phyloP scores from a whole-genome alignment of 2,329 filamentous ascomycete genomes.

The Arachnomyces sp. region DNA sequence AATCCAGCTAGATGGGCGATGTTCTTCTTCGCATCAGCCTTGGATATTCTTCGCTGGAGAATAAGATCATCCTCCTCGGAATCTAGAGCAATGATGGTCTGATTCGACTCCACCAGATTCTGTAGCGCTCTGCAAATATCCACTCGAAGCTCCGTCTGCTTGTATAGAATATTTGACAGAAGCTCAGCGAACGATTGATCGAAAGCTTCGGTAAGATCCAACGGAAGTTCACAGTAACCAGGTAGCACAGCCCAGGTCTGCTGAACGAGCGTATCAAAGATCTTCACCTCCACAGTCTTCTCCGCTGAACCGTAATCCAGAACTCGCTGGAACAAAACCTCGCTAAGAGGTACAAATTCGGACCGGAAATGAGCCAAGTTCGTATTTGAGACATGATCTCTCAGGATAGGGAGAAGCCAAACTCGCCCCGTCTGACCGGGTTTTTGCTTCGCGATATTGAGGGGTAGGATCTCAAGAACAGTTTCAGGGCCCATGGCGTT shows the following conservation, averaged over 20 bases:
- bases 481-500: constrained; percentile 82
- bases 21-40: constrained; percentile 67
- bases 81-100: constrained; percentile 64
- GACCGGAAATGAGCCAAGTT: constrained; percentile 73
- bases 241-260: constrained; percentile 92
- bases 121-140: constrained; percentile 83
- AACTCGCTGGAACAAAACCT: constrained; percentile 80
- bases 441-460: constrained; percentile 73
- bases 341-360: constrained; percentile 82
- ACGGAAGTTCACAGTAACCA: constrained; percentile 85
- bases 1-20: constrained; percentile 70
- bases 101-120: constrained; percentile 83
- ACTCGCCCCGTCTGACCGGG: constrained; percentile 75
- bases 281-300: constrained; percentile 94
- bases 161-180: constrained; percentile 83
- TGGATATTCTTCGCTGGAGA: constrained; percentile 69
- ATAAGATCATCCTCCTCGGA: constrained; percentile 63
- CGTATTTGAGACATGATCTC: constrained; percentile 85
- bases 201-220: constrained; percentile 68
- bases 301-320: constrained; percentile 71
- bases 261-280: constrained; percentile 91
- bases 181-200: constrained; percentile 86
- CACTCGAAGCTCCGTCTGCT: constrained; percentile 76
- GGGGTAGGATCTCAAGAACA: constrained; percentile 70
- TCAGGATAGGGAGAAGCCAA: constrained; percentile 87